Base-by-base conservation (phyloP, 1,284 basidiomycete species). In the Puccinia brachypodii region DNA sequence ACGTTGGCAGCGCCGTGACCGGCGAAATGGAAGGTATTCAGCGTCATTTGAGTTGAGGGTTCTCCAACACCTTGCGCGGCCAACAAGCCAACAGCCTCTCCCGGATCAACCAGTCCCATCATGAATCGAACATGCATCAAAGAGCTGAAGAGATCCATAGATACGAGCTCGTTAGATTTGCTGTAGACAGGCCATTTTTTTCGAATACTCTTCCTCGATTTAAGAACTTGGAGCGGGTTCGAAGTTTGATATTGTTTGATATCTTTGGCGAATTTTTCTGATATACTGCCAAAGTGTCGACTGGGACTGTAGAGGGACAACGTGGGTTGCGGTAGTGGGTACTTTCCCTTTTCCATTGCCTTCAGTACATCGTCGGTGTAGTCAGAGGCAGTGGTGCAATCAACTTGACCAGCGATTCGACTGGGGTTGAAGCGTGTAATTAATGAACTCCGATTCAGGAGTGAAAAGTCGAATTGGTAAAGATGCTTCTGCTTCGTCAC, bases 11-110 rank as follows among this genome's bases (percentile, higher is more conserved):
- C 96, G 88, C 97, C 97, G 87, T 99, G 97, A 84, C 96, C 95
- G 84, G 95, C 95, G 87, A 99, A 98, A 89, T 99, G 97, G 91
- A 99, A 99, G 11, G 97, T 99, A 87, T 99, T 99, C 84, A 99
- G 89, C 40, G 97, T 99, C 97, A 99, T 99, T 87, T 99, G 97
- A 0, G 97, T 99, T 33, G 97, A 99, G 3, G 97, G 97, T 87
- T 99, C 97, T 82, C 97, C 97, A 69, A 99, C 91, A 89, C 96
- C 94, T 89, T 99, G 97, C 31, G 96, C 96, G n/a, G 97, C 97
- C 72, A 99, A 89, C 69, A 99, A 87, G 79, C 97, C 97, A 72
- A 99, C 97, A 11, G 96, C 95, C 88, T 99, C 97, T 84, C 97
- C 97, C 19, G 97, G 95, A 83, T 99, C 97, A 4, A 96, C 94